Evolutionary conservation across 1,284 basidiomycete genomes (phyloP).

Genomic region (Apiotrichum montevideense): DNA sequence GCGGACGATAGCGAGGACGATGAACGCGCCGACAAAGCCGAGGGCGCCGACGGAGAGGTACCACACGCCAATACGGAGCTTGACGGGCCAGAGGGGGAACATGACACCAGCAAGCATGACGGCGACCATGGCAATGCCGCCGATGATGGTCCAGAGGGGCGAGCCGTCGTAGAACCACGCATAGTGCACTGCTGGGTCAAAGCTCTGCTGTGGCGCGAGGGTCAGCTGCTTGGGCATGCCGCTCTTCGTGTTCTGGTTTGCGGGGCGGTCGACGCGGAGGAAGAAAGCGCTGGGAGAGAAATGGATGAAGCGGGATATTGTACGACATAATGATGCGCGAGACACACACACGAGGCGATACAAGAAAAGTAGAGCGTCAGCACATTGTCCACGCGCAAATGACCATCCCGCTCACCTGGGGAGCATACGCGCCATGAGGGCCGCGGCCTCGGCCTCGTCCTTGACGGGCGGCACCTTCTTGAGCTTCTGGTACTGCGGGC

Average conservation of each 20-base stretch:
- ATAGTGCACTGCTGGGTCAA: slow-evolving; percentile 69
- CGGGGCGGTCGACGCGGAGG: slow-evolving; percentile 74
- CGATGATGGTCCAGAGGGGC: slow-evolving; percentile 88
- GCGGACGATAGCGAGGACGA: slow-evolving; percentile 83
- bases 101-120: slow-evolving; percentile 95
- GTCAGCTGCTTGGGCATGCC: slow-evolving; percentile 72
- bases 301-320: no score
- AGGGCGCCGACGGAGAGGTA: slow-evolving; percentile 86
- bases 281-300: slow-evolving; percentile 63
- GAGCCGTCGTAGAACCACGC: slow-evolving; percentile 97
- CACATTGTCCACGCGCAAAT: background rate
- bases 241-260: slow-evolving; percentile 49
- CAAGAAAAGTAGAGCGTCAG: no score
- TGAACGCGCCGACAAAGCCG: slow-evolving; percentile 83
- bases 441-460: slow-evolving; percentile 68
- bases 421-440: slow-evolving; percentile 65
- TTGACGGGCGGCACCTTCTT: slow-evolving; percentile 74
- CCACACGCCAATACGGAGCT: slow-evolving; percentile 92
- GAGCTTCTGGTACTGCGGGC: slow-evolving; percentile 82
- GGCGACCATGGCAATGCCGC: slow-evolving; percentile 83
- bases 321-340: no score
- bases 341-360: no score
- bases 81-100: slow-evolving; percentile 97
- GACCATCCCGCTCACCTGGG: slow-evolving; percentile 47
- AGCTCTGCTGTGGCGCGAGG: slow-evolving; percentile 73